These are phyloP conservation scores for Nelumbo lutea DNA, from an alignment of 164 flowering plant species.

Conservation along the genomic window DNA sequence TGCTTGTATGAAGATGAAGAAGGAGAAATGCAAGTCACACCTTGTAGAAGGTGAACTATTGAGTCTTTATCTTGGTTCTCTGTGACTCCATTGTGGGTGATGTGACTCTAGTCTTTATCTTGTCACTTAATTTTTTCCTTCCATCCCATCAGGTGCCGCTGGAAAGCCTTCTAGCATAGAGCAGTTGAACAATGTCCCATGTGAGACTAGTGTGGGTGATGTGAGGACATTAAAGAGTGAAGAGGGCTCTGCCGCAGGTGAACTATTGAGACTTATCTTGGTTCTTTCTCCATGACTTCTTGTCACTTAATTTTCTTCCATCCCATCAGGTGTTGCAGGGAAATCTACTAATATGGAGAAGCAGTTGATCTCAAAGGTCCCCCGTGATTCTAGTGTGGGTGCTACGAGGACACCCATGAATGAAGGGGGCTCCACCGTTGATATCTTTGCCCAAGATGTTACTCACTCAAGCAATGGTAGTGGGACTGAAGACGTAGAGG, in stretches of 20 bases:
- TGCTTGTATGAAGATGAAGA: slow-evolving; percentile 44
- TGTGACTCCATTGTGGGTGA: not conserved
- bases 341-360: slow-evolving; percentile 14
- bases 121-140: not conserved
- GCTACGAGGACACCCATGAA: slow-evolving; percentile 5
- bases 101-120: not conserved
- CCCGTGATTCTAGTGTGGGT: slow-evolving; percentile 4
- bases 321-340: slow-evolving; percentile 13
- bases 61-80: not conserved
- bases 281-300: too few relatives aligned
- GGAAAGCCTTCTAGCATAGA: slow-evolving; percentile 17
- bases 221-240: slow-evolving; percentile 5
- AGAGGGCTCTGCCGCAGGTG: not conserved
- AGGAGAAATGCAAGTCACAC: slow-evolving; percentile 29
- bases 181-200: slow-evolving; percentile 7
- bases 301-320: not conserved
- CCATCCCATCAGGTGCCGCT: slow-evolving; percentile 7
- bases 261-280: too few relatives aligned
- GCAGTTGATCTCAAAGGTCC: slow-evolving; percentile 7
- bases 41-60: slow-evolving; percentile 22
- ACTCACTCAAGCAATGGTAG: slow-evolving; percentile 9
- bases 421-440: slow-evolving; percentile 1
- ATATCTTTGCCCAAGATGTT: slow-evolving; percentile 9
- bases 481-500: slow-evolving; percentile 26
- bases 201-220: slow-evolving; percentile 3